Evolutionary conservation across 2,329 filamentous ascomycete species (phyloP), one percentile per base, ranked within the genome.

Genomic region (Colletotrichum sp.): DNA sequence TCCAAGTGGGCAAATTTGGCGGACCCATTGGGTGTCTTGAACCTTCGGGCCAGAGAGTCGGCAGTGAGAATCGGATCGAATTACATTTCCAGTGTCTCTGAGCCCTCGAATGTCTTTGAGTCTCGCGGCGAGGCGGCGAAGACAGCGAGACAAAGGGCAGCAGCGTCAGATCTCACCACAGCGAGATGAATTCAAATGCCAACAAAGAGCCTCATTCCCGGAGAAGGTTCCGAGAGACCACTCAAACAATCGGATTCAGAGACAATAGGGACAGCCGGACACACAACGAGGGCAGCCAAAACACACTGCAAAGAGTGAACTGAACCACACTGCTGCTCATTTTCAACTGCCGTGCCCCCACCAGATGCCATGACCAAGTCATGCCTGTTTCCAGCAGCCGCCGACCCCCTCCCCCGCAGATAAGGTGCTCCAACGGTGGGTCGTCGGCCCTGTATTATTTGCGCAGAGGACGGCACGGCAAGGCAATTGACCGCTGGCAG

Each of bases 311-410:
- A 8, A 30, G 55, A 59, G 39, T 4, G 39, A 22, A 49, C 39
- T 49, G 39, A 49, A n/a, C 19, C 39, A 22, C 39, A 49, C 5
- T 49, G 19, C 39, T 49, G 39, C 30, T 4, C 52, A 44, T 55
- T 72, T 27, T 22, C 72, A 75, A 75, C 72, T 75, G 72, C 72
- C 72, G 72, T 75, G 72, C 62, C 72, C 62, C 68, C 72, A 72
- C 72, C 52, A 34, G 61, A 59, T 65, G 61, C 49, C 72, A 32
- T 63, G 55, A 63, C 69, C 72, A 57, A 55, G 39, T 49, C 62
- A 72, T 68, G 69, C 72, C 72, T 72, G 69, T 34, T 68, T 71
- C 68, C 72, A 71, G 61, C 67, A 22, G 15, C 22, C 25, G n/a
- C 36, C 39, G 49, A 61, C 49, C 32, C 67, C 52, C 62, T 39